These are phyloP conservation scores for Daldinia bambusicola DNA, from an alignment of 495 filamentous ascomycete species.

Conservation along the genomic window DNA sequence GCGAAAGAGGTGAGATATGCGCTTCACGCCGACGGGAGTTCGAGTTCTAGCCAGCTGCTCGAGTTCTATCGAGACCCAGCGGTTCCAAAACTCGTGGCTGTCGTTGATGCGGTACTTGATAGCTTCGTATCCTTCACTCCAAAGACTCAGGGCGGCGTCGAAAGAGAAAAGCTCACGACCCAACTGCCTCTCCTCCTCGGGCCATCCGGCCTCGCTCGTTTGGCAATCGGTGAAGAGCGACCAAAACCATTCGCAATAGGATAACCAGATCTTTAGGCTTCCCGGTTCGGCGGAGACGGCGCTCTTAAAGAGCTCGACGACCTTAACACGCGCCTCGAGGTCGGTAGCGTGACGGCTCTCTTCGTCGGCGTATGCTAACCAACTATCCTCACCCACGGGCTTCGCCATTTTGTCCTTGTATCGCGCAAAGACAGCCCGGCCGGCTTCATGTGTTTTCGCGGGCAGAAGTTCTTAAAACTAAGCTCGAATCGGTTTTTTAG, in stretches of 20 bases:
- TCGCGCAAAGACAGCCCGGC: conserved; percentile 40
- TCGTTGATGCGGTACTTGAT: conserved; percentile 85
- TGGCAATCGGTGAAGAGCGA: conserved; percentile 76
- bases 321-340: conserved; percentile 67
- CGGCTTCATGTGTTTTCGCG: conserved; percentile 44
- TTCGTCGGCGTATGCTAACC: conserved; percentile 65
- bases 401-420: conserved; percentile 57
- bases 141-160: conserved; percentile 78
- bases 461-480: conserved; percentile 7
- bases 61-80: conserved; percentile 71
- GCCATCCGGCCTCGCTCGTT: conserved; percentile 69
- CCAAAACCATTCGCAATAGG: conserved; percentile 88
- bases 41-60: conserved; percentile 65
- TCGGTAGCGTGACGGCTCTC: conserved; percentile 60
- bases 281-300: conserved; percentile 84
- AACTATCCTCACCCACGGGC: conserved; percentile 65
- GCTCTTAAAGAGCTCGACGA: conserved; percentile 85
- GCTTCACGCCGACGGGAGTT: conserved; percentile 67
- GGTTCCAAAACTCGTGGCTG: conserved; percentile 90
- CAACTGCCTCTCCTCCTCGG: conserved; percentile 77
- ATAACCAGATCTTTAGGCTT: conserved; percentile 86
- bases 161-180: conserved; percentile 83
- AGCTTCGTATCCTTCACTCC: conserved; percentile 79
- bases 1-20: conserved; percentile 75
- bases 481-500: conserved; percentile 15